Percentiles rank a stretch among this genome's conserved stretches.
These are phyloP conservation scores for Austroboletus festivus DNA, from an alignment of 768 basidiomycete genomes.

Conservation along the genomic window DNA sequence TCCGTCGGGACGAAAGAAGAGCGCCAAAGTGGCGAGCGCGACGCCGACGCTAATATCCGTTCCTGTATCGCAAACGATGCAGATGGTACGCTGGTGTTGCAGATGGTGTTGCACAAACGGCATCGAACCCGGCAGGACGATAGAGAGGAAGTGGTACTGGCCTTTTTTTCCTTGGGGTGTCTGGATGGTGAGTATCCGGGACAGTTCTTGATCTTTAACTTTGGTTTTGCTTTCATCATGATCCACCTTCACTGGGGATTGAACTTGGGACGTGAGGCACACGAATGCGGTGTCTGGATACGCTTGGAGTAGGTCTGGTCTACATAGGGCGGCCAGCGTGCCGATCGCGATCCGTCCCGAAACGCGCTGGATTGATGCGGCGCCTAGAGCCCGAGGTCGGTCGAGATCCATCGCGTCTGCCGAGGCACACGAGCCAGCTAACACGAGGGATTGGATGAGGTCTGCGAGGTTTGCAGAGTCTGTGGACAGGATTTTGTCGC, in stretches of 20 bases:
- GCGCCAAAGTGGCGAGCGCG: conserved; percentile 52
- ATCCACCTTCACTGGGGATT: too few species aligned
- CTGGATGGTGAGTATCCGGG: conserved; percentile 23
- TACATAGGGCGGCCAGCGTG: conserved; percentile 28
- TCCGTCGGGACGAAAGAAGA: conserved; percentile 58
- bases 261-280: conserved; percentile 7
- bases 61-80: conserved; percentile 55
- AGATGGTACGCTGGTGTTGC: conserved; percentile 33
- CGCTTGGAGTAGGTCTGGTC: neutral
- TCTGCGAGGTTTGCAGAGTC: conserved; percentile 47
- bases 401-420: neutral
- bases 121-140: conserved; percentile 47
- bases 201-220: neutral
- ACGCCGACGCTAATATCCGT: conserved; percentile 65
- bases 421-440: neutral
- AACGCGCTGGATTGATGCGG: conserved; percentile 25
- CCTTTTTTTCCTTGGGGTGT: conserved; percentile 50
- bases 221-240: too few species aligned
- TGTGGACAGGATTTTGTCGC: conserved; percentile 43
- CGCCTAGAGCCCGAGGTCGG: neutral
- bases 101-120: conserved; percentile 46
- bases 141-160: conserved; percentile 45
- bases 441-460: conserved; percentile 19
- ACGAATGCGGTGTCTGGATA: conserved; percentile 14
- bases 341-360: conserved; percentile 43